phyloP scores from a whole-genome alignment of 805 yeast species.

The Spathaspora hagerdaliae region DNA sequence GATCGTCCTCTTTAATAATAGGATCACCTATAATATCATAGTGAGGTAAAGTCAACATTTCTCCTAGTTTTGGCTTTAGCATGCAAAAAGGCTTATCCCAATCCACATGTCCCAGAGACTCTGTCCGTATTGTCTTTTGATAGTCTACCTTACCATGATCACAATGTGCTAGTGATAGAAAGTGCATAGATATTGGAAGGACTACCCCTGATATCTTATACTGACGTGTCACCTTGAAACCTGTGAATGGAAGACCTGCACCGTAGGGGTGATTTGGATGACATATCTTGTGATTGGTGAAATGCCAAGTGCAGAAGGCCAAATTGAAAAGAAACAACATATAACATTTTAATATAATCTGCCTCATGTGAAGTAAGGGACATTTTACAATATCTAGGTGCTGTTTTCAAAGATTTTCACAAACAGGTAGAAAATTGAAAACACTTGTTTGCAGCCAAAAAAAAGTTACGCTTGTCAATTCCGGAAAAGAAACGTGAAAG shows the following conservation, averaged over 20 bases:
- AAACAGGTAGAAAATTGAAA: not conserved
- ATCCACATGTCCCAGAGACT: conserved; percentile 32
- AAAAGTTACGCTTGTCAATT: not conserved
- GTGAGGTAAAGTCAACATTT: conserved; percentile 6
- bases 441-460: not conserved
- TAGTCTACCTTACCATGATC: conserved; percentile 44
- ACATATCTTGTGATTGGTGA: conserved; percentile 28
- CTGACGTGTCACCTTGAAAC: conserved; percentile 51
- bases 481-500: too few relatives aligned
- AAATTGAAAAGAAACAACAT: not conserved
- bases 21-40: conserved; percentile 9
- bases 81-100: conserved; percentile 50
- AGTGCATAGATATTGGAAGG: conserved; percentile 36
- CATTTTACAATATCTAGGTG: too few relatives aligned
- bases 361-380: too few relatives aligned
- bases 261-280: conserved; percentile 21
- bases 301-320: conserved; percentile 13
- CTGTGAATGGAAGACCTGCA: conserved; percentile 41
- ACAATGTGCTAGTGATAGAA: conserved; percentile 49
- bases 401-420: too few relatives aligned
- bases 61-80: conserved; percentile 24
- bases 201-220: conserved; percentile 35
- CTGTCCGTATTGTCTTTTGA: conserved; percentile 32
- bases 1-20: not conserved
- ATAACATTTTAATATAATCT: not conserved